Evolutionary conservation across 495 filamentous ascomycete genomes (phyloP), one percentile per base, ranked within the genome.

Genomic region (Poronia punctata): DNA sequence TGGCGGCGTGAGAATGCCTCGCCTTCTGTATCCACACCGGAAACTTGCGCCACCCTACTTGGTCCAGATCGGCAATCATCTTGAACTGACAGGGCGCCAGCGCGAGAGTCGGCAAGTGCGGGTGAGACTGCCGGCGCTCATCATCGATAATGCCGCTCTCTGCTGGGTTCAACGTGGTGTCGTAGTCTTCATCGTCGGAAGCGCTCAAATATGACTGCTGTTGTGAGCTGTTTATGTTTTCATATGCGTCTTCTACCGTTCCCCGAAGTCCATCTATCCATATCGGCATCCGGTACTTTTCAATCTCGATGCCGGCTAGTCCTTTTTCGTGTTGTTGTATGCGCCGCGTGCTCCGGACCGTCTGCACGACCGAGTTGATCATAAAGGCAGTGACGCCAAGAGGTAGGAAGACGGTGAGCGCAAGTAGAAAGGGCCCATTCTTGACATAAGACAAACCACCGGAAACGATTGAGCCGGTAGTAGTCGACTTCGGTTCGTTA

Each of bases 1-100:
- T 94, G 1, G 90, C 90, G 0, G 90, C 92, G 58, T 98, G 92
- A 32, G 71, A 83, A 53, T 95, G 88, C 21, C 69, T 57, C 28
- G 74, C 73, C 2, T 88, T 80, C 33, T 93, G 86, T 27, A 98
- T 96, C 63, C 84, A 80, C 3, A 95, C 85, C 0, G 78, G 80
- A 61, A 84, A 90, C 61, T 92, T 96, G 14, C 72, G 74, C 64
- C 83, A 88, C 7, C 82, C 80, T 0, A 94, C 67, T 7, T 65
- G 56, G 52, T 96, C 83, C 45, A 98, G 62, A 11, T 79, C 77
- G 12, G 83, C 64, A 33, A 95, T 82, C 66, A 95, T 95, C 15
- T 67, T 65, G 57, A 93, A 90, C 59, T 98, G 92, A 17, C 78
- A 78, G 3, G 75, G 68, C 1, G 85, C 78, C 30, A 98, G 63